Evolutionary conservation across 2,329 filamentous ascomycete species (phyloP).

Genomic region (Penicillium olsonii): DNA sequence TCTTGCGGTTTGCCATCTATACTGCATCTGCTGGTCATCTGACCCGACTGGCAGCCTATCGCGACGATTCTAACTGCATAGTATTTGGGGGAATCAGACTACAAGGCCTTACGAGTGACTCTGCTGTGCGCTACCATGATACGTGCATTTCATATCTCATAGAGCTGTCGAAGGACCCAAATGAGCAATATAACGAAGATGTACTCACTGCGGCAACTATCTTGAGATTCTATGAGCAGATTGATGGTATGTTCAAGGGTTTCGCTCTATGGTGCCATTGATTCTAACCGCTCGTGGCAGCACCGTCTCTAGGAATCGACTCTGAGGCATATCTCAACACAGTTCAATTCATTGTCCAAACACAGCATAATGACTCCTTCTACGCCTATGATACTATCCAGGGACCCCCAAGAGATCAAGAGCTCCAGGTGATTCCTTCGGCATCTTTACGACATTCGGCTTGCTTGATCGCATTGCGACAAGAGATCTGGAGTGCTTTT

Average conservation of each 20-base stretch:
- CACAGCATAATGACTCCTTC: slow-evolving; percentile 13
- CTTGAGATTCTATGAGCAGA: slow-evolving; percentile 59
- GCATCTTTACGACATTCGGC: slow-evolving; percentile 40
- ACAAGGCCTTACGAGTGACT: slow-evolving; percentile 11
- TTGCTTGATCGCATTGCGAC: slow-evolving; percentile 48
- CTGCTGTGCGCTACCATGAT: slow-evolving; percentile 29
- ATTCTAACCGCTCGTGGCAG: slow-evolving; percentile 30
- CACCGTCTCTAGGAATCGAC: slow-evolving; percentile 11
- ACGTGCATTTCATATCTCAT: slow-evolving; percentile 30
- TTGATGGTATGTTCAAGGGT: slow-evolving; percentile 49
- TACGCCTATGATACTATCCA: slow-evolving; percentile 19
- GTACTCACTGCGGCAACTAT: slow-evolving; percentile 59
- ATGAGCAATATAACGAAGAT: slow-evolving; percentile 51
- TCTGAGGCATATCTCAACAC: slow-evolving; percentile 16
- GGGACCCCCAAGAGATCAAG: slow-evolving; percentile 10
- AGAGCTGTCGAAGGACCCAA: slow-evolving; percentile 33
- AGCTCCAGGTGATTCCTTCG: slow-evolving; percentile 19
- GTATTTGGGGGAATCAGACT: slow-evolving; percentile 8
- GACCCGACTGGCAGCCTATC: not conserved
- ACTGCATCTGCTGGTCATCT: slow-evolving; percentile 16
- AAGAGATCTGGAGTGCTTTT: slow-evolving; percentile 51
- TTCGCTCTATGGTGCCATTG: slow-evolving; percentile 43
- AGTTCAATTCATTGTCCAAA: slow-evolving; percentile 17
- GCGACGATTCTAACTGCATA: not conserved
- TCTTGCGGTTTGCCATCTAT: slow-evolving; percentile 11